Percentiles rank a stretch among this genome's conserved stretches.
Evolutionary conservation across 1,284 basidiomycete species (phyloP).

Genomic region (Lentinula novae-zelandiae): DNA sequence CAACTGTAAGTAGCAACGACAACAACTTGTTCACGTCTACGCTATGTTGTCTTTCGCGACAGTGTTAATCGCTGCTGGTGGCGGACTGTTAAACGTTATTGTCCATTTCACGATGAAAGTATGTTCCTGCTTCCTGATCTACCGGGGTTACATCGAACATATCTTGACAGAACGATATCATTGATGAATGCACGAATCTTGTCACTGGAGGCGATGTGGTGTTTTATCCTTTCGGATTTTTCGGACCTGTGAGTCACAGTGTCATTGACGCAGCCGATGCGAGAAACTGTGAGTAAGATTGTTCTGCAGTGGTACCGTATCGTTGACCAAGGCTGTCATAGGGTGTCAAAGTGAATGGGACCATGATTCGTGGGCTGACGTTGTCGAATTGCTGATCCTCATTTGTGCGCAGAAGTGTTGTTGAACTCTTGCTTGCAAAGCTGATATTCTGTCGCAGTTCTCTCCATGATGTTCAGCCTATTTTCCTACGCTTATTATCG

Average conservation of each 20-base stretch:
- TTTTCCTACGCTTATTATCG: slow-evolving; percentile 67
- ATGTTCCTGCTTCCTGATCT: slow-evolving; percentile 16
- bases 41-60: slow-evolving; percentile 49
- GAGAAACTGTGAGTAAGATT: slow-evolving; percentile 36
- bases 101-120: slow-evolving; percentile 71
- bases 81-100: slow-evolving; percentile 54
- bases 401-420: slow-evolving; percentile 32
- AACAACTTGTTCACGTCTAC: slow-evolving; percentile 52
- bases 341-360: slow-evolving; percentile 57
- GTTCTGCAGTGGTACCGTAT: background rate
- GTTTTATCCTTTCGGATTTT: slow-evolving; percentile 35
- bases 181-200: slow-evolving; percentile 42
- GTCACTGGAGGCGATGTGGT: slow-evolving; percentile 30
- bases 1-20: slow-evolving; percentile 47
- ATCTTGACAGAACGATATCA: slow-evolving; percentile 42
- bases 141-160: background rate
- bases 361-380: slow-evolving; percentile 56
- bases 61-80: slow-evolving; percentile 47
- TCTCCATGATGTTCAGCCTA: slow-evolving; percentile 55
- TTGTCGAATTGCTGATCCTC: slow-evolving; percentile 55
- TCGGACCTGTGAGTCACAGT: slow-evolving; percentile 37
- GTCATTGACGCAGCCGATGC: slow-evolving; percentile 36
- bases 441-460: slow-evolving; percentile 29
- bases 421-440: background rate
- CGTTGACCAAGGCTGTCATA: slow-evolving; percentile 21